phyloP scores from a whole-genome alignment of 768 basidiomycete species.

The Saitozyma sp. region DNA sequence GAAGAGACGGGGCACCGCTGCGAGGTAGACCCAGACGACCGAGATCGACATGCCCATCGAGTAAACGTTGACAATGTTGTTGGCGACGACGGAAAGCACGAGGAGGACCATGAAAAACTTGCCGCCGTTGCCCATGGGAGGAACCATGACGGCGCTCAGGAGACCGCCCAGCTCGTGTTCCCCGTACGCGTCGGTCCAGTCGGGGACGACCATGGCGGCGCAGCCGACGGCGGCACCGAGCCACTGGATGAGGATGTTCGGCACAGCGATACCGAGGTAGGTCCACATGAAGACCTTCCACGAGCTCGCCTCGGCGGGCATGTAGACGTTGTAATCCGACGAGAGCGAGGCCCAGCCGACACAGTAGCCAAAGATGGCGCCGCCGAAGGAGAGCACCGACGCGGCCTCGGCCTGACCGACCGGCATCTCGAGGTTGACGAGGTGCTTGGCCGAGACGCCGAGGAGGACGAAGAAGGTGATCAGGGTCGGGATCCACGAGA shows the following conservation, averaged over 20 bases:
- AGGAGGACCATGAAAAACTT: constrained; percentile 58
- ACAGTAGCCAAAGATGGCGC: constrained; percentile 50
- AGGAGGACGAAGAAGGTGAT: constrained; percentile 46
- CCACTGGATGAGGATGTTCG: constrained; percentile 55
- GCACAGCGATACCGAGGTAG: constrained; percentile 51
- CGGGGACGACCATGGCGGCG: constrained; percentile 49
- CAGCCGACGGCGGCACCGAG: constrained; percentile 58
- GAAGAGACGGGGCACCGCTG: constrained; percentile 54
- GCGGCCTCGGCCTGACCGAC: constrained; percentile 52
- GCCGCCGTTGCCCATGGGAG: constrained; percentile 54
- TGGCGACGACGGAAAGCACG: constrained; percentile 57
- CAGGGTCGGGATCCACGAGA: constrained; percentile 55
- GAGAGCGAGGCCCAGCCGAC: constrained; percentile 56
- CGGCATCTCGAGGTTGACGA: constrained; percentile 43
- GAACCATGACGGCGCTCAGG: constrained; percentile 53
- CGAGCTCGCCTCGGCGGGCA: constrained; percentile 52
- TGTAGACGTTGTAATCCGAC: constrained; percentile 57
- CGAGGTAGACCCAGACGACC: constrained; percentile 56
- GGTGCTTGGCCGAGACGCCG: constrained; percentile 47
- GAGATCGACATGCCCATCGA: constrained; percentile 58
- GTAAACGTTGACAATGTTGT: constrained; percentile 59
- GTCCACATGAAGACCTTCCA: constrained; percentile 56
- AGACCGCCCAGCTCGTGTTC: constrained; percentile 58
- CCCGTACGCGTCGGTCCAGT: constrained; percentile 54
- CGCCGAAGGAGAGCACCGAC: constrained; percentile 54